Base-by-base conservation (phyloP, 2,329 filamentous ascomycete genomes). In the Trichoderma sp. region DNA sequence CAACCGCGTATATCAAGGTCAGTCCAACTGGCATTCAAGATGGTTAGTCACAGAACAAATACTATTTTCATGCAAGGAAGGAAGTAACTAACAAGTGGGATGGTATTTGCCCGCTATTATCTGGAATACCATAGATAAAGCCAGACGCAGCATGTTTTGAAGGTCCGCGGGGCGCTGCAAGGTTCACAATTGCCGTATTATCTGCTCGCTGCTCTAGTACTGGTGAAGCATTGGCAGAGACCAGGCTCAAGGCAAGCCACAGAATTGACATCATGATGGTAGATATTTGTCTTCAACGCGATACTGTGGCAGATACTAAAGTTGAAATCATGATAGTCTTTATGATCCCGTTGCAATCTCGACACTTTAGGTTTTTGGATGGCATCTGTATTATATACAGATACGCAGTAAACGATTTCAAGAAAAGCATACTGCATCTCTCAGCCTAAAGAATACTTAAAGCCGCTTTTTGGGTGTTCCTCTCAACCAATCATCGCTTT, bases 91-190 rank as follows among this genome's bases (percentile, higher is more conserved):
- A 43, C 40, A n/a, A 49, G 10, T 69, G 67, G 3, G 67, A 37
- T 1, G 67, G 67, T 40, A 69, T 69, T 37, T 69, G 67, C 47
- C 58, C 64, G 27, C 60, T 37, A 8, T 37, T 58, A 37, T 69
- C 67, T 16, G 67, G 67, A 35, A 69, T 69, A 16, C 67, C 67
- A 27, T 69, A 69, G 16, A 69, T 40, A 19, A 69, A 69, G 16
- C 67, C 67, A 27, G 67, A 69, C 2, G 67, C 67, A 58, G 57
- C 64, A 37, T 69, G 67, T 13, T 69, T 61, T 0, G 67, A 52
- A 10, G 59, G 49, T 24, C 67, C 67, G 29, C 47, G 67, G 60
- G 65, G 35, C 19, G 64, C 52, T 29, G 60, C 58, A 19, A 69
- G 60, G 31, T 69, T 65, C 5, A 69, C 29, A 16, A 53, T 29